phyloP scores from a whole-genome alignment of 2,329 filamentous ascomycete genomes.

The Bipolaris gigantea region DNA sequence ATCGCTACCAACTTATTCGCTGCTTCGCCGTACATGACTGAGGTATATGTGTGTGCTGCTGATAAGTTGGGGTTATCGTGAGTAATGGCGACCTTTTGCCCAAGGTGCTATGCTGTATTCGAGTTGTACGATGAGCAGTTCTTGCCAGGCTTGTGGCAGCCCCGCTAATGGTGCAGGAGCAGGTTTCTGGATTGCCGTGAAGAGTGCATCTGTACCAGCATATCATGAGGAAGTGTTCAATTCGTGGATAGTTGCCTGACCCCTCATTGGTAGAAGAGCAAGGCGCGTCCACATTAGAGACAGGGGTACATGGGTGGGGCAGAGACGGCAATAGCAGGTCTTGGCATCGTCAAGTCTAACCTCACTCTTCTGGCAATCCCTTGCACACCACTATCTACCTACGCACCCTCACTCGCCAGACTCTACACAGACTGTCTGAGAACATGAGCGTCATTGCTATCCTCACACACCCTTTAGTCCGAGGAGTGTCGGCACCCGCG shows the following conservation, averaged over 20 bases:
- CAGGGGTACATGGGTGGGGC: constrained; percentile 9
- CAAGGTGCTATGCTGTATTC: background rate
- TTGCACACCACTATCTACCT: constrained; percentile 10
- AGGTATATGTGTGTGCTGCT: background rate
- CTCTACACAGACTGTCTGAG: background rate
- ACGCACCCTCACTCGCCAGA: constrained; percentile 1
- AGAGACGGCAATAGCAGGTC: constrained; percentile 13
- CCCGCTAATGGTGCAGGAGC: background rate
- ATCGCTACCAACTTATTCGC: constrained; percentile 75
- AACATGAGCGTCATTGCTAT: background rate
- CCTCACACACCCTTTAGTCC: background rate
- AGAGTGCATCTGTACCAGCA: too few species aligned
- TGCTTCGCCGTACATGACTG: constrained; percentile 79
- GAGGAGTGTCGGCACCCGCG: background rate
- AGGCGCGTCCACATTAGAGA: constrained; percentile 23
- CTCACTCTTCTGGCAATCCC: constrained; percentile 17
- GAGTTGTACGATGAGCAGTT: background rate
- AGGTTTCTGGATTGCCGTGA: background rate
- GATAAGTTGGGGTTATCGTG: background rate
- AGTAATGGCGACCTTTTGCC: background rate
- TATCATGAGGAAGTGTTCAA: background rate
- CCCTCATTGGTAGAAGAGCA: constrained; percentile 12
- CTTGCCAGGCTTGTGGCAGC: background rate
- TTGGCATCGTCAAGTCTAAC: constrained; percentile 20
- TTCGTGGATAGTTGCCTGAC: constrained; percentile 8